These are phyloP conservation scores for Batkoa obscura DNA, from an alignment of 371 early-diverging fungal genomes.

Conservation along the genomic window DNA sequence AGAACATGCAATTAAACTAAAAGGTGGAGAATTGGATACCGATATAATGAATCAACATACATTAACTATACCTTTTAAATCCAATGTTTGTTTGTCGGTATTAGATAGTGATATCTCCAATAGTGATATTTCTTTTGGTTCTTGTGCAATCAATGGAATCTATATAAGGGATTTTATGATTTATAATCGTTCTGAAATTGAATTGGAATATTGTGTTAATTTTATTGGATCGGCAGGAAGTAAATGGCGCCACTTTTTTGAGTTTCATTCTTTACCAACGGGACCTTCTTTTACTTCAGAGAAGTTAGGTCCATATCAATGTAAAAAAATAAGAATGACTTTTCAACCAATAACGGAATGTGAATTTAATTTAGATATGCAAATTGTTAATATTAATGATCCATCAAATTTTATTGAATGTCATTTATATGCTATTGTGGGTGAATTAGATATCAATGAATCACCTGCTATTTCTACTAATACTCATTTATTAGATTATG, in stretches of 20 bases:
- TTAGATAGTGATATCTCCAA: neutral
- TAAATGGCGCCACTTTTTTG: neutral
- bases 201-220: neutral
- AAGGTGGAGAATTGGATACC: too few species aligned
- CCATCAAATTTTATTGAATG: neutral
- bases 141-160: neutral
- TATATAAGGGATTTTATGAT: neutral
- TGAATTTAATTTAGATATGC: neutral
- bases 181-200: neutral
- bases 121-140: neutral
- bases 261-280: too few species aligned
- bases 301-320: too few species aligned
- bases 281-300: too few species aligned
- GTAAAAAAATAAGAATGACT: neutral
- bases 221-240: neutral
- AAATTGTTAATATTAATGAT: neutral
- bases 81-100: neutral
- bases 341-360: neutral
- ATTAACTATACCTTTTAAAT: neutral
- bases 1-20: too few species aligned
- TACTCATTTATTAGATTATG: slow-evolving; percentile 74
- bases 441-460: neutral
- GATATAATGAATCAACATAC: too few species aligned
- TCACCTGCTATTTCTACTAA: slow-evolving; percentile 10
- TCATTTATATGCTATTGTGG: neutral